Conservation (phyloP, 768 basidiomycete species). For the Mycena chlorophos region DNA sequence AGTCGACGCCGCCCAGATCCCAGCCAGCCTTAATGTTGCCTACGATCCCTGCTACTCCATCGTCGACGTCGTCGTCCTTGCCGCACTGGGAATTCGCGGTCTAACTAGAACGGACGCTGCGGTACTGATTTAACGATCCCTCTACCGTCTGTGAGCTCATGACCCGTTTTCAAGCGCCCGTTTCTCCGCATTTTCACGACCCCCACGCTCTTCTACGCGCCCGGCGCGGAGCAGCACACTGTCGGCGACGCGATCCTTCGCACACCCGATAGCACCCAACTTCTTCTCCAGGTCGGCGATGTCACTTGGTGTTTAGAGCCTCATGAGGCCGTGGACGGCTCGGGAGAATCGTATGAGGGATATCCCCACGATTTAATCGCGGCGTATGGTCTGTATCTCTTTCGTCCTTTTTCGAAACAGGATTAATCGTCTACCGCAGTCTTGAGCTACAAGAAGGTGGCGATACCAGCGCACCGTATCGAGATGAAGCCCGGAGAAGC, state of each 20-base stretch:
- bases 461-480: not conserved
- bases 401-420: not conserved
- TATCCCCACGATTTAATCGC: not conserved
- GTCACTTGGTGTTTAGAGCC: conserved; percentile 8
- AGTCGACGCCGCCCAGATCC: conserved; percentile 1
- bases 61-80: conserved; percentile 18
- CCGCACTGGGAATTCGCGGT: conserved; percentile 13
- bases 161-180: conserved; percentile 3
- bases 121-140: not conserved
- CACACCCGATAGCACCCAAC: conserved; percentile 8
- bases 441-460: not conserved
- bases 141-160: not conserved
- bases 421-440: not conserved
- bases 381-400: not conserved
- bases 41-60: conserved; percentile 21
- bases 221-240: conserved; percentile 15
- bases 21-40: conserved; percentile 13
- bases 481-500: not conserved
- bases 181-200: conserved; percentile 12
- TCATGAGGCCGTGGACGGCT: not conserved
- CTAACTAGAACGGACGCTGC: conserved; percentile 12
- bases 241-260: conserved; percentile 15
- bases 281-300: conserved; percentile 16
- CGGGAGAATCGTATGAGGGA: not conserved
- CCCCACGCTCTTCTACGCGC: conserved; percentile 20